These are phyloP conservation scores for Saccharomyces mikatae DNA, from an alignment of 805 yeast genomes.

Conservation along the genomic window DNA sequence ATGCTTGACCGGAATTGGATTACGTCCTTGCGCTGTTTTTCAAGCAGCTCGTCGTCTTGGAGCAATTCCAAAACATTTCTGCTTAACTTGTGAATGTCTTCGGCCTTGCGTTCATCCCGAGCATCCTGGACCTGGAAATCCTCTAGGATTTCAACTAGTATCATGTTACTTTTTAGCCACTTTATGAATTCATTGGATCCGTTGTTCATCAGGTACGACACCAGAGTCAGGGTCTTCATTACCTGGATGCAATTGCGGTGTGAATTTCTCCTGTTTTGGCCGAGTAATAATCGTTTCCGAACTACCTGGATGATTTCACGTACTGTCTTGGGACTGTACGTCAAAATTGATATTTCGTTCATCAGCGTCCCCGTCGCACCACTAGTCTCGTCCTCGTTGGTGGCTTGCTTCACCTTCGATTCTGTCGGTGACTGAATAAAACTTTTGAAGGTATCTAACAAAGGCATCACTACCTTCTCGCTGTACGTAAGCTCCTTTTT, in stretches of 20 bases:
- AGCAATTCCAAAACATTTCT: conserved; percentile 33
- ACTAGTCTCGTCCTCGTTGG: conserved; percentile 41
- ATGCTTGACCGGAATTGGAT: conserved; percentile 28
- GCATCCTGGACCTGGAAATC: conserved; percentile 27
- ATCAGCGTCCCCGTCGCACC: conserved; percentile 53
- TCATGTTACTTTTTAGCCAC: conserved; percentile 37
- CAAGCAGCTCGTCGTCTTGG: conserved; percentile 20
- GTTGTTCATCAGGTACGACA: conserved; percentile 43
- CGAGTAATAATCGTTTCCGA: conserved; percentile 32
- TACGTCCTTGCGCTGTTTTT: conserved; percentile 22
- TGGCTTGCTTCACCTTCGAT: conserved; percentile 37
- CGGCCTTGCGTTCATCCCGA: conserved; percentile 29
- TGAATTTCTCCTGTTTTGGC: conserved; percentile 14
- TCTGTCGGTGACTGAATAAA: conserved; percentile 32
- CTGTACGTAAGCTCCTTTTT: background rate
- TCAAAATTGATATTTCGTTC: conserved; percentile 42
- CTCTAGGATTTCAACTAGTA: conserved; percentile 27
- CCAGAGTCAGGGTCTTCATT: conserved; percentile 45
- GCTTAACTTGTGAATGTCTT: conserved; percentile 34
- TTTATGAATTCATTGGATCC: conserved; percentile 44
- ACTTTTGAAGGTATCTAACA: conserved; percentile 24
- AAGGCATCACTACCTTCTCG: conserved; percentile 14
- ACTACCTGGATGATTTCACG: conserved; percentile 35
- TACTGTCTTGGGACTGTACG: conserved; percentile 35
- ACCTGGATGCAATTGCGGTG: conserved; percentile 34